Conservation (phyloP, 2,329 filamentous ascomycete genomes). For the Cladorrhinum sp. region DNA sequence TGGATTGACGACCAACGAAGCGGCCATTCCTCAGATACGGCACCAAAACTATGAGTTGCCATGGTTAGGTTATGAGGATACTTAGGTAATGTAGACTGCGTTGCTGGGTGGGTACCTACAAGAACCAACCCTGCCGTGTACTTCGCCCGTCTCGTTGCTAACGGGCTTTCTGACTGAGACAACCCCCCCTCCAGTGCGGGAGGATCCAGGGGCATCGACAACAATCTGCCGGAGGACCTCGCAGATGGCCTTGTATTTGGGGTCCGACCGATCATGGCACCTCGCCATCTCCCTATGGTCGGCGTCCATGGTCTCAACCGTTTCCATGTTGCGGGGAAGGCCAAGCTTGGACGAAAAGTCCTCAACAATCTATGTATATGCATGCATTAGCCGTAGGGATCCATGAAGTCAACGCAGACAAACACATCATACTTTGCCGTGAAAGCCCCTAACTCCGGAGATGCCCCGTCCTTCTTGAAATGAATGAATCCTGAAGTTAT, state of each 20-base stretch:
- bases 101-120: neutral
- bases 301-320: slow-evolving; percentile 38
- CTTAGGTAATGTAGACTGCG: neutral
- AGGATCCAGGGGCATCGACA: neutral
- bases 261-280: slow-evolving; percentile 34
- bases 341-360: slow-evolving; percentile 41
- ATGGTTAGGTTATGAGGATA: neutral
- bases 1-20: slow-evolving; percentile 17
- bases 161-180: neutral
- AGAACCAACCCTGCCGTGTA: neutral
- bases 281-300: slow-evolving; percentile 40
- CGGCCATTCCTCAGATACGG: slow-evolving; percentile 16
- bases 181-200: neutral
- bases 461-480: slow-evolving; percentile 38
- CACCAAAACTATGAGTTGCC: slow-evolving; percentile 16
- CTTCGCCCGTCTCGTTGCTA: neutral
- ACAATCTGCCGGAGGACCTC: slow-evolving; percentile 24
- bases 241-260: slow-evolving; percentile 31
- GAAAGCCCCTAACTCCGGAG: slow-evolving; percentile 34
- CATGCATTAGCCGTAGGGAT: neutral
- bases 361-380: slow-evolving; percentile 33
- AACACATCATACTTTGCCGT: slow-evolving; percentile 33
- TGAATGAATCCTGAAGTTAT: slow-evolving; percentile 36
- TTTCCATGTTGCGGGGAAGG: slow-evolving; percentile 33
- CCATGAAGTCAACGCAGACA: slow-evolving; percentile 4